A percentile compares a stretch with the other conserved stretches of the same genome.
These are phyloP conservation scores for Knufia fluminis DNA, from an alignment of 2,329 filamentous ascomycete species.

Conservation along the genomic window DNA sequence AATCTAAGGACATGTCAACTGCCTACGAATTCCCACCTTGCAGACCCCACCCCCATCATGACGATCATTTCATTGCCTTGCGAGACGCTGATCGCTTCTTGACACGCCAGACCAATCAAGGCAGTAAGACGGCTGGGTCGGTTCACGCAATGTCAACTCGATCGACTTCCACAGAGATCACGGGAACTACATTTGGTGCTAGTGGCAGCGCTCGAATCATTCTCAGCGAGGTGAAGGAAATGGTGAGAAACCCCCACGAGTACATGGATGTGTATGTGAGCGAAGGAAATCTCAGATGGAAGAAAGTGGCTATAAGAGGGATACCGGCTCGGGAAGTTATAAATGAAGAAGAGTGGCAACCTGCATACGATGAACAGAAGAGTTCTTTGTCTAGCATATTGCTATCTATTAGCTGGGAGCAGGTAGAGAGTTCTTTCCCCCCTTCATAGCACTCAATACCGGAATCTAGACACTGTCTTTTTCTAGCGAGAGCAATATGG, in stretches of 20 bases:
- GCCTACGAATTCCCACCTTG: constrained; percentile 7
- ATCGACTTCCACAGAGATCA: constrained; percentile 1
- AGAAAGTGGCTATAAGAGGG: constrained; percentile 33
- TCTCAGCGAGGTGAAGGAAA: constrained; percentile 28
- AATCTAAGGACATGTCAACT: not conserved
- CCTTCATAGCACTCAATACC: too few relatives aligned
- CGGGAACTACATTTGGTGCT: not conserved
- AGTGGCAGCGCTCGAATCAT: constrained; percentile 6
- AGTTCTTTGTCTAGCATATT: too few relatives aligned
- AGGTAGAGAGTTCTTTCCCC: too few relatives aligned
- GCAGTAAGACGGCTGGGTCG: not conserved
- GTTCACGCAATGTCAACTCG: constrained; percentile 2
- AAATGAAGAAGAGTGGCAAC: too few relatives aligned
- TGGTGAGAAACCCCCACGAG: constrained; percentile 25
- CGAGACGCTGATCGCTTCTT: constrained; percentile 1
- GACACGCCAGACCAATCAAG: not conserved
- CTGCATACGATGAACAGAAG: too few relatives aligned
- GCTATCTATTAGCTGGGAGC: too few relatives aligned
- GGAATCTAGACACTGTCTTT: too few relatives aligned
- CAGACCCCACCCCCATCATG: constrained; percentile 2
- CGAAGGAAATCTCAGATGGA: constrained; percentile 32
- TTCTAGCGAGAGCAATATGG: constrained; percentile 30
- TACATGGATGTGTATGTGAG: constrained; percentile 33
- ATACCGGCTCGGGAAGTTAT: too few relatives aligned
- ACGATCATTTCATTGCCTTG: constrained; percentile 7